Evolutionary conservation across 106 monocot genomes (phyloP).

Genomic region (Dendrobium nobile): DNA sequence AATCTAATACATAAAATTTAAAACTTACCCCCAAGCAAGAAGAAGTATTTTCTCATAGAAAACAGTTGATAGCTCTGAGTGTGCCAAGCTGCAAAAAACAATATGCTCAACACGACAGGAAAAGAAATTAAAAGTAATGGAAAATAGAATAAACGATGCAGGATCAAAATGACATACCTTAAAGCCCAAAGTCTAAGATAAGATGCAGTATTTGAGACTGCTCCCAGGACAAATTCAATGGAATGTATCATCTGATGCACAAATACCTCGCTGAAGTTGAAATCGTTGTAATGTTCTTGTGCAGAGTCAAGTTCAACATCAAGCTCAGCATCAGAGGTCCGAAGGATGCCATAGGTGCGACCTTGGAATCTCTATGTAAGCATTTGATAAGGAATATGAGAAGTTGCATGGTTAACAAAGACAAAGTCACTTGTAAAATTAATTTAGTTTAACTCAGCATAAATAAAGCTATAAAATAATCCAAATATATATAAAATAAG

Average conservation of each 20-base stretch:
- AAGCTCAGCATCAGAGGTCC: slow-evolving; percentile 71
- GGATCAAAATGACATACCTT: slow-evolving; percentile 38
- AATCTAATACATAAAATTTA: not conserved
- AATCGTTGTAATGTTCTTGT: slow-evolving; percentile 73
- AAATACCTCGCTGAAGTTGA: slow-evolving; percentile 97
- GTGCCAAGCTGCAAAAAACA: slow-evolving; percentile 75
- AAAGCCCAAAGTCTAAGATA: slow-evolving; percentile 99
- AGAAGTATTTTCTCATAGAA: slow-evolving; percentile 91
- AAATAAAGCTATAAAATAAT: not conserved
- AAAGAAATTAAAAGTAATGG: not conserved
- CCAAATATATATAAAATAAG: not conserved
- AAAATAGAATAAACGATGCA: not conserved
- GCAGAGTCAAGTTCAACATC: slow-evolving; percentile 90
- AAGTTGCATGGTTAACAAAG: not conserved
- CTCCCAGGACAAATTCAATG: slow-evolving; percentile 92
- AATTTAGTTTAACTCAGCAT: not conserved
- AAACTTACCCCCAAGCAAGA: slow-evolving; percentile 88
- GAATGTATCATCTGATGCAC: slow-evolving; percentile 99
- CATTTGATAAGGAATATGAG: slow-evolving; percentile 1
- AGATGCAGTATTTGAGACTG: slow-evolving; percentile 99
- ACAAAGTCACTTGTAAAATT: not conserved
- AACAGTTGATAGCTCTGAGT: slow-evolving; percentile 98
- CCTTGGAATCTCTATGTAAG: slow-evolving; percentile 89
- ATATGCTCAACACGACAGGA: not conserved
- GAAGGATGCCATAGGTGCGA: slow-evolving; percentile 82